Conservation (phyloP, 805 yeast genomes). For the Yamadazyma kitorensis region DNA sequence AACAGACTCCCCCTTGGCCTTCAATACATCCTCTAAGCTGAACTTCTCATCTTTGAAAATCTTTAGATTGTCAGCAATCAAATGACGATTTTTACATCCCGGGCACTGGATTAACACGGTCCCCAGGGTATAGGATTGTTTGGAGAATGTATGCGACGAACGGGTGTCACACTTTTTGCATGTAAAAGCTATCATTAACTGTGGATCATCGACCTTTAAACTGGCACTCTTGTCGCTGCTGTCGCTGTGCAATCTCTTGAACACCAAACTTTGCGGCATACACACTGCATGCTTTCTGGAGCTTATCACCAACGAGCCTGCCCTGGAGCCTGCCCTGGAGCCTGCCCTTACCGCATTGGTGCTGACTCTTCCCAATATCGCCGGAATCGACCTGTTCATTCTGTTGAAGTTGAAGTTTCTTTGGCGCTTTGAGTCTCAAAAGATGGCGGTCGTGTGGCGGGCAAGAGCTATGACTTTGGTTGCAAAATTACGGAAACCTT, state of each 20-base stretch:
- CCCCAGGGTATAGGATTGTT: constrained; percentile 86
- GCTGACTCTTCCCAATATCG: no score
- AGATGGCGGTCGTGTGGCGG: no score
- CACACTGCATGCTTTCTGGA: no score
- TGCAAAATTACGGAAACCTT: no score
- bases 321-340: no score
- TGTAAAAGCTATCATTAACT: constrained; percentile 84
- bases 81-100: constrained; percentile 80
- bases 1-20: constrained; percentile 72
- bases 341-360: no score
- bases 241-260: constrained; percentile 1
- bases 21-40: constrained; percentile 76
- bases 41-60: constrained; percentile 77
- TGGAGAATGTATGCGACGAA: constrained; percentile 86
- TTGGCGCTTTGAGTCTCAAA: no score
- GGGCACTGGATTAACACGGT: constrained; percentile 91
- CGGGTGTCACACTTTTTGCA: constrained; percentile 84
- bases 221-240: constrained; percentile 9
- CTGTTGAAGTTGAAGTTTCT: no score
- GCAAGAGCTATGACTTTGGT: no score
- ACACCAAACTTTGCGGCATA: no score
- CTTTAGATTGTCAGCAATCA: constrained; percentile 73
- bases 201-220: constrained; percentile 68
- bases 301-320: no score
- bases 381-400: no score